Conservation (phyloP, 495 filamentous ascomycete species). For the Lichina pygmaea region DNA sequence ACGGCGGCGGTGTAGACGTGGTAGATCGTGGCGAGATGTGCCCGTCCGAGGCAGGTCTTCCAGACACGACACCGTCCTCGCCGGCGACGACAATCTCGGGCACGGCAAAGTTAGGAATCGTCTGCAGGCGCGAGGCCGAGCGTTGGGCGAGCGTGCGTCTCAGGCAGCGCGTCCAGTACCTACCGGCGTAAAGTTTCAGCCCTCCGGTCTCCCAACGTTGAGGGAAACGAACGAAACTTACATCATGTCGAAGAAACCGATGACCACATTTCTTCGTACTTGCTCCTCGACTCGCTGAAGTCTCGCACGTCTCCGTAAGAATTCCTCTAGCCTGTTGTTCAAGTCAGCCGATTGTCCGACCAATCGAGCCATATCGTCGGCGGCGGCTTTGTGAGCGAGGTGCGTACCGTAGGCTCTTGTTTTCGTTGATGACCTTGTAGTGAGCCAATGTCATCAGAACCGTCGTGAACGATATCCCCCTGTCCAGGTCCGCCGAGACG, state of each 20-base stretch:
- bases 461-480: slow-evolving; percentile 75
- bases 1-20: slow-evolving; percentile 1
- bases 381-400: not conserved
- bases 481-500: slow-evolving; percentile 67
- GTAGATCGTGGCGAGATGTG: not conserved
- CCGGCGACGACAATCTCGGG: slow-evolving; percentile 81
- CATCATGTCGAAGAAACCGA: slow-evolving; percentile 88
- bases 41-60: not conserved
- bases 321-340: slow-evolving; percentile 53
- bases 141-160: slow-evolving; percentile 34
- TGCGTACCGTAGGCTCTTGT: slow-evolving; percentile 58
- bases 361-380: not conserved
- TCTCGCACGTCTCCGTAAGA: slow-evolving; percentile 66
- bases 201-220: slow-evolving; percentile 1
- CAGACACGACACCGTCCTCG: slow-evolving; percentile 18
- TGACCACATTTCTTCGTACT: slow-evolving; percentile 63
- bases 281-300: slow-evolving; percentile 93
- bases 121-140: slow-evolving; percentile 43
- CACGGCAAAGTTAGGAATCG: slow-evolving; percentile 53
- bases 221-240: slow-evolving; percentile 10
- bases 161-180: slow-evolving; percentile 62
- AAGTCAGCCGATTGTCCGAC: too few species aligned
- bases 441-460: slow-evolving; percentile 95
- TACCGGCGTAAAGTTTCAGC: slow-evolving; percentile 3
- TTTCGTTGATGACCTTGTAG: slow-evolving; percentile 97